Conservation (phyloP, 768 basidiomycete species). For the Tephrocybe sp. region DNA sequence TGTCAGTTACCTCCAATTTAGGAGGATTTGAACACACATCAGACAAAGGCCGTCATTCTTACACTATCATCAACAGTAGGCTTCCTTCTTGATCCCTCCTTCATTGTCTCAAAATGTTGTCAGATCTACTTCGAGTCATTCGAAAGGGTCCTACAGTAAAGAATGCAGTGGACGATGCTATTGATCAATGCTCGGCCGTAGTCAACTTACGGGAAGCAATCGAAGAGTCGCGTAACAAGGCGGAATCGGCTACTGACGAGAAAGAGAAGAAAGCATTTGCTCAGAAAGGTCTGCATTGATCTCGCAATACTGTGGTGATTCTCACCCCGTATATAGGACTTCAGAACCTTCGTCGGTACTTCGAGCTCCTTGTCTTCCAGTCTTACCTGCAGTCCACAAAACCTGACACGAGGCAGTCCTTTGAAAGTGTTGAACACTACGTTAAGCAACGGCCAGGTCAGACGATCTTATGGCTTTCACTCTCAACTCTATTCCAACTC, state of each 20-base stretch:
- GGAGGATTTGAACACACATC: conserved; percentile 30
- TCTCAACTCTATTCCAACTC: neutral
- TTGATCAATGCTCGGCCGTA: conserved; percentile 81
- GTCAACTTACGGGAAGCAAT: conserved; percentile 88
- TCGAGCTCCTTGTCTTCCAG: conserved; percentile 84
- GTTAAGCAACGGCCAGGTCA: conserved; percentile 82
- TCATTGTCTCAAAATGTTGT: conserved; percentile 5
- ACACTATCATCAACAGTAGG: conserved; percentile 88
- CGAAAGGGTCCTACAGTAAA: conserved; percentile 87
- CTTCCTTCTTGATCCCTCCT: conserved; percentile 5
- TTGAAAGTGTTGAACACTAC: conserved; percentile 78
- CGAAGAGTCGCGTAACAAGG: conserved; percentile 73
- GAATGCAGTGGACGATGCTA: conserved; percentile 78
- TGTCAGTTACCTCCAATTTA: conserved; percentile 42
- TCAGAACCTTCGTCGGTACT: conserved; percentile 81
- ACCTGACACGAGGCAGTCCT: conserved; percentile 74
- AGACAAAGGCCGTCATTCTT: conserved; percentile 54
- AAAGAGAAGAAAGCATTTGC: conserved; percentile 62
- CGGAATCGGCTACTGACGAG: conserved; percentile 76
- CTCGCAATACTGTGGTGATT: neutral
- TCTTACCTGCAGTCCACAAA: conserved; percentile 80
- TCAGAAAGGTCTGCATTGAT: conserved; percentile 59
- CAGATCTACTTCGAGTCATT: conserved; percentile 78
- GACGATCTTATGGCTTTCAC: conserved; percentile 5
- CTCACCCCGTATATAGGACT: conserved; percentile 46